These are phyloP conservation scores for Trifolium subterraneum DNA, from an alignment of 306 rosid genomes.

Conservation along the genomic window DNA sequence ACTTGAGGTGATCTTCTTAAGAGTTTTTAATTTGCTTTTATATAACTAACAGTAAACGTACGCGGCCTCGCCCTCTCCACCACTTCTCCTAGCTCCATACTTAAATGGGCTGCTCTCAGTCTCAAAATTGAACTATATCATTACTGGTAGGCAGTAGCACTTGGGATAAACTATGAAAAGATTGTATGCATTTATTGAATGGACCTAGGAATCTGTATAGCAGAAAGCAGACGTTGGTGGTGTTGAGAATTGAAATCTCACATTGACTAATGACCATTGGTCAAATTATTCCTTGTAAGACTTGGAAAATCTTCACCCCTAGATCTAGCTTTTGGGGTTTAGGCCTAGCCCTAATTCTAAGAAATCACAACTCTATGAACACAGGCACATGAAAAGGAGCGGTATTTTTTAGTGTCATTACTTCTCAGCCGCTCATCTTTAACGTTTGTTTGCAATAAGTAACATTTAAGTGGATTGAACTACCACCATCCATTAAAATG, in stretches of 20 bases:
- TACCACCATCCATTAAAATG: conserved; percentile 12
- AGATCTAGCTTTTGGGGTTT: not conserved
- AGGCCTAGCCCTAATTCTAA: not conserved
- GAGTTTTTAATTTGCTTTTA: conserved; percentile 37
- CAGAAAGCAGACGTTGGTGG: not conserved
- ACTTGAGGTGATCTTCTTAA: conserved; percentile 76
- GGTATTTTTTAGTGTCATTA: not conserved
- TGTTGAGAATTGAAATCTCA: conserved; percentile 8
- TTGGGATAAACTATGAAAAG: conserved; percentile 6
- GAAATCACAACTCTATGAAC: conserved; percentile 9
- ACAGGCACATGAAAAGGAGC: conserved; percentile 23
- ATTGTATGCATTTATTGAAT: conserved; percentile 17
- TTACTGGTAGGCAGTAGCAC: not conserved
- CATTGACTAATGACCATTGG: not conserved
- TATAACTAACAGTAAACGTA: conserved; percentile 10
- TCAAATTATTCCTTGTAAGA: not conserved
- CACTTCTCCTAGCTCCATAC: not conserved
- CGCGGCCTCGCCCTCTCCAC: conserved; percentile 20
- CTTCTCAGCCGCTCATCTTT: conserved; percentile 18
- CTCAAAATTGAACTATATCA: conserved; percentile 11
- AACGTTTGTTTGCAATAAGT: conserved; percentile 29
- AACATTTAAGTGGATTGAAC: conserved; percentile 25
- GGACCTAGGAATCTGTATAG: conserved; percentile 7
- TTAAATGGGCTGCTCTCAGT: conserved; percentile 5
- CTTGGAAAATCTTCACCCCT: not conserved